Percentiles rank a stretch among this genome's conserved stretches.
Evolutionary conservation across 2,329 filamentous ascomycete genomes (phyloP).

Genomic region (Pseudogymnoascus sp.): DNA sequence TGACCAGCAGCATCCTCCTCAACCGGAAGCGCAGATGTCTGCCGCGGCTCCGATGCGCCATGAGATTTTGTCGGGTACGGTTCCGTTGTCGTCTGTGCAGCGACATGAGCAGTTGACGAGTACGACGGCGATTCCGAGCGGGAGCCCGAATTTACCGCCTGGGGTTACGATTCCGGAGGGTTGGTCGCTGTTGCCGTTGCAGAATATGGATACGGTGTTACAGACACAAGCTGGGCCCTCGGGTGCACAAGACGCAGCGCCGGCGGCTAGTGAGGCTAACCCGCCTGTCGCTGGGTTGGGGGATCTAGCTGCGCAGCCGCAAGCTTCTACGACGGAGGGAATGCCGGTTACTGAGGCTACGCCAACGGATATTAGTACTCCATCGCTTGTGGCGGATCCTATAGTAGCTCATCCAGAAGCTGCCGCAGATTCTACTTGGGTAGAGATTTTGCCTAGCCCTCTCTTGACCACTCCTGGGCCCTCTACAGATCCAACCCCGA

Average conservation of each 20-base stretch:
- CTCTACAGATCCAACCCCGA: neutral
- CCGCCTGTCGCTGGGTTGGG: neutral
- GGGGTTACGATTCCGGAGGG: conserved; percentile 56
- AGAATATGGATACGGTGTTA: conserved; percentile 32
- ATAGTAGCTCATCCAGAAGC: neutral
- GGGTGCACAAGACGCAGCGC: neutral
- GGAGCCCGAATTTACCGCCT: conserved; percentile 52
- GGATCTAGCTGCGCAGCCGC: neutral
- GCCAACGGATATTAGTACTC: neutral
- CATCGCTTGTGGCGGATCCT: neutral
- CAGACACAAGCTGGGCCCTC: conserved; percentile 14
- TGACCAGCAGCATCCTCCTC: conserved; percentile 6
- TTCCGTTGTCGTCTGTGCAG: conserved; percentile 25
- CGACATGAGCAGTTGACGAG: conserved; percentile 39
- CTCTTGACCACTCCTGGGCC: neutral
- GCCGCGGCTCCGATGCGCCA: conserved; percentile 30
- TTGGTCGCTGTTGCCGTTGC: conserved; percentile 55
- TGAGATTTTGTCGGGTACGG: conserved; percentile 34
- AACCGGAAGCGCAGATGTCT: conserved; percentile 12
- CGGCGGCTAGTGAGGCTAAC: neutral
- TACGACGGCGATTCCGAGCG: conserved; percentile 46
- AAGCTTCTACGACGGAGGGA: neutral
- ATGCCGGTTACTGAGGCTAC: neutral
- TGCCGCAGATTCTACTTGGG: neutral
- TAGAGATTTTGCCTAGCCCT: neutral